Conservation (phyloP, 148 eudicot species). For the Salicornia ramosissima region DNA sequence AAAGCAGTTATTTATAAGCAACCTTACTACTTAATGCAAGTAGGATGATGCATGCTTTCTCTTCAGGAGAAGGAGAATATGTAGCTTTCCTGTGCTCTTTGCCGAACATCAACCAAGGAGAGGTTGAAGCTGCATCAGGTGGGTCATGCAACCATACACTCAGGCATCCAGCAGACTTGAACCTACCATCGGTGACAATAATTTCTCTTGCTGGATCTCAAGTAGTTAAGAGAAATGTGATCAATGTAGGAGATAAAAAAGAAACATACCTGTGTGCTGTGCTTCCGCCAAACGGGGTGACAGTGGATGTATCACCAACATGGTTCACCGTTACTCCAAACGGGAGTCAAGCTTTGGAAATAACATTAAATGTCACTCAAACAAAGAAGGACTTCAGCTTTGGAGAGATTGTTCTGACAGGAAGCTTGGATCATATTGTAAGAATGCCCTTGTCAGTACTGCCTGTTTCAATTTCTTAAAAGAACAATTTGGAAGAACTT, state of each 20-base stretch:
- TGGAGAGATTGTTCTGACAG: slow-evolving; percentile 80
- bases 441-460: slow-evolving; percentile 64
- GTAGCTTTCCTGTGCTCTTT: slow-evolving; percentile 82
- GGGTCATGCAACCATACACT: slow-evolving; percentile 63
- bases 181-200: slow-evolving; percentile 82
- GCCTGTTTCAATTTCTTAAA: slow-evolving; percentile 40
- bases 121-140: slow-evolving; percentile 61
- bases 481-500: not conserved
- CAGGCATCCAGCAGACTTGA: slow-evolving; percentile 61
- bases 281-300: slow-evolving; percentile 56
- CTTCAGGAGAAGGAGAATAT: slow-evolving; percentile 67
- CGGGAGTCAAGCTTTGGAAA: slow-evolving; percentile 48
- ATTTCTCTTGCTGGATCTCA: slow-evolving; percentile 41
- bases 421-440: slow-evolving; percentile 72
- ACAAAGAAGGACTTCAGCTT: slow-evolving; percentile 45
- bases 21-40: not conserved
- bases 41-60: not conserved
- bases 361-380: slow-evolving; percentile 50
- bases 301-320: slow-evolving; percentile 44
- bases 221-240: slow-evolving; percentile 39
- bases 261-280: slow-evolving; percentile 64
- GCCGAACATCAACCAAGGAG: slow-evolving; percentile 43
- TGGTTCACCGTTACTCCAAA: slow-evolving; percentile 62
- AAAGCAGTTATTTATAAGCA: not conserved
- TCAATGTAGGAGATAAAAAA: slow-evolving; percentile 48